Base-by-base conservation (phyloP, 768 basidiomycete species). In the Lactarius hengduanensis region DNA sequence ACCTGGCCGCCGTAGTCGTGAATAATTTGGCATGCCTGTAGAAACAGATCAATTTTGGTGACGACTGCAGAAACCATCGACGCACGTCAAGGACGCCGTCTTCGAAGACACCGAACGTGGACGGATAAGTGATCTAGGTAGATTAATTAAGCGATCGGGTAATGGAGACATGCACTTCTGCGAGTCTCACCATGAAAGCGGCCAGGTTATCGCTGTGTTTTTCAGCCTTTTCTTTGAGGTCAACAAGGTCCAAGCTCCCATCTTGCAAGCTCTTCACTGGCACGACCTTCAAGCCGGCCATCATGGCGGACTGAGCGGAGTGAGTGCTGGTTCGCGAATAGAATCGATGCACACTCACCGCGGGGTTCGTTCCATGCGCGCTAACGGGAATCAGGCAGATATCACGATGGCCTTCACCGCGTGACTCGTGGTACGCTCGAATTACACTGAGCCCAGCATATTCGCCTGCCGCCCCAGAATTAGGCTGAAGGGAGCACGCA, bases 351-450 rank as follows among this genome's bases (percentile, higher is more conserved):
- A 60, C 13, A 80, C 91, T 78, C 73, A 93, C 93, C 59, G 97
- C 97, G 57, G 97, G 97, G 78, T 99, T 98, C 53, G 97, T 98
- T 53, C 97, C 97, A 78, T 98, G 97, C 2, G 97, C 97, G 71
- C 94, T 96, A 62, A 96, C 79, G 62, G 97, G 97, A 71, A 98
- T 96, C 60, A 98, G 78, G 74, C 95, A 98, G 59, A 98, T 84
- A 75, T 98, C 85, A 55, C 97, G 87, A 70, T 96, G 86, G 1
- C 81, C 83, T 72, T 98, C 88, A 38, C 91, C 91, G 26, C 89
- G 87, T 61, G 93, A 91, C 74, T 91, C 89, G 73, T 98, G 94
- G 77, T 95, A 99, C 11, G 96, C 96, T 57, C 90, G 86, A 73
- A 99, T 98, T 67, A 98, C 90, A 60, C 86, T 89, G 26, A 99